Base-by-base conservation (phyloP, 768 basidiomycete genomes). In the Russula griseocarnosa region DNA sequence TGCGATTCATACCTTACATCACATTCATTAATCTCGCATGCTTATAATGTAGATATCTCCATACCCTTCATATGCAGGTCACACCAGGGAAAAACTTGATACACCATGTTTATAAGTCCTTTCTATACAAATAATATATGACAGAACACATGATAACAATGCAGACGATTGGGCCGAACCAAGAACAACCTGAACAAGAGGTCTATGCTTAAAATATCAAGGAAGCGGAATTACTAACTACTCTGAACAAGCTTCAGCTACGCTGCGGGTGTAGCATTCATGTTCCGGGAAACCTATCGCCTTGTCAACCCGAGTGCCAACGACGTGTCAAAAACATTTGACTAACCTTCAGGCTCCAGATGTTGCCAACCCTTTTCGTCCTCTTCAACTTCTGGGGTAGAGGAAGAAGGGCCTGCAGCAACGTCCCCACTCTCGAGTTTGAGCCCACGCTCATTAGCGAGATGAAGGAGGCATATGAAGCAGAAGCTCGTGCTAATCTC, bases 401-500 rank as follows among this genome's bases (percentile, higher is more conserved):
- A 67, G 64, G 77, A 71, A 66, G 77, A 71, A 66, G 74, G 56
- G 70, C 38, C 38, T 16, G 16, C 38, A 6, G 69, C 36, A 70
- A 75, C 13, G 63, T 76, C 69, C 70, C 78, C 70, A 52, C 84
- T 74, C 73, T 83, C 89, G 40, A 99, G 82, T 72, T 88, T 90
- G 55, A 98, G 79, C 2, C 96, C 97, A 70, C 93, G 90, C 76
- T 98, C 97, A 73, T 99, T 98, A 20, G 96, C 96, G 50, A 98
- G 77, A 77, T 98, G 97, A 20, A 99, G 78, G 28, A 98, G 78
- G 71, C 97, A 98, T 73, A 98, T 99, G 79, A 98, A 99, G 74
- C 96, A 98, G 85, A 96, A 98, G 67, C 93, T 96, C 18, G 97
- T 98, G 73, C 94, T 97, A 72, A 98, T 97, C 67, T 99, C 97